Conservation (phyloP, 176 grass and related monocot species). For the Coix lacrymajobi region DNA sequence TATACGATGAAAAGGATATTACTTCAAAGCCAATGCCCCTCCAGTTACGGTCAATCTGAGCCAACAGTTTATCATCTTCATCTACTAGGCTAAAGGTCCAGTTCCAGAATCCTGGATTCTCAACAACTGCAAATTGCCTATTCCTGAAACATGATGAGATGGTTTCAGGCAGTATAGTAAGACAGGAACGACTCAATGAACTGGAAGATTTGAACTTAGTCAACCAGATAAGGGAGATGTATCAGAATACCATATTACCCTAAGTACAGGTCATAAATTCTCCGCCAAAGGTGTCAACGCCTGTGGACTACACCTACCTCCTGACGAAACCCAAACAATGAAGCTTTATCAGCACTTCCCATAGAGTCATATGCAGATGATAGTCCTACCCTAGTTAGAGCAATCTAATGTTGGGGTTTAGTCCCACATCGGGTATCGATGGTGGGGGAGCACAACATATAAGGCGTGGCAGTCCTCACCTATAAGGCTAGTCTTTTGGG, state of each 20-base stretch:
- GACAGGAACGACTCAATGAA: slow-evolving; percentile 10
- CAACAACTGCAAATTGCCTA: slow-evolving; percentile 97
- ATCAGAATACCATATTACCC: slow-evolving; percentile 50
- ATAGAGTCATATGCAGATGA: slow-evolving; percentile 8
- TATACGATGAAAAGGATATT: slow-evolving; percentile 12
- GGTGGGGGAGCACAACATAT: no score
- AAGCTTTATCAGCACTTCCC: slow-evolving; percentile 22
- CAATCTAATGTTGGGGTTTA: background rate
- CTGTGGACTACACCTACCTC: slow-evolving; percentile 93
- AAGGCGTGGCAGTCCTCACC: no score
- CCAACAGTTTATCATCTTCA: slow-evolving; percentile 76
- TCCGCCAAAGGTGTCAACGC: slow-evolving; percentile 96
- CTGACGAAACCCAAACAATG: slow-evolving; percentile 39
- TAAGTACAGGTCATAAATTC: slow-evolving; percentile 98
- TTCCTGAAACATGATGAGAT: slow-evolving; percentile 47
- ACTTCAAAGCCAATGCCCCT: slow-evolving; percentile 96
- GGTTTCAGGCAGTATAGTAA: slow-evolving; percentile 19
- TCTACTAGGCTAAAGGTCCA: slow-evolving; percentile 89
- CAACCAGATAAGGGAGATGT: slow-evolving; percentile 3
- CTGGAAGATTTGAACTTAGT: background rate
- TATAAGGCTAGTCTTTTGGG: no score
- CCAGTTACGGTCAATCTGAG: slow-evolving; percentile 92
- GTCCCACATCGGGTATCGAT: no score
- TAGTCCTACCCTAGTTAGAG: background rate
- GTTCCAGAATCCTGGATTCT: slow-evolving; percentile 96